phyloP scores from a whole-genome alignment of 768 basidiomycete genomes.

The Hygrocybe punicea region DNA sequence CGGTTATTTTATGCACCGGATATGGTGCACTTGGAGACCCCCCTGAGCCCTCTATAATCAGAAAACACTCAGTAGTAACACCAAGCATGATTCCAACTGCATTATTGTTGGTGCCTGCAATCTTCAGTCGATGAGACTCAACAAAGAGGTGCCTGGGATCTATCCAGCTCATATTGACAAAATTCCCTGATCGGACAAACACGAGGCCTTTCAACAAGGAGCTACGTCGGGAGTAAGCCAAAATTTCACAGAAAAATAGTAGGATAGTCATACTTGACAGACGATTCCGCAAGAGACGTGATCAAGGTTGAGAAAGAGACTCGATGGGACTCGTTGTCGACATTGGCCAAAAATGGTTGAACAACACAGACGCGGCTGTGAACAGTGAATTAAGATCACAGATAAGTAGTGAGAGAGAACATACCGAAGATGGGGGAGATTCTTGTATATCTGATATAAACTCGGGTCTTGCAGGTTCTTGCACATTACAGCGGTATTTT shows the following conservation, averaged over 20 bases:
- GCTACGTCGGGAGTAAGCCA: not conserved
- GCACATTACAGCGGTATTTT: too few species aligned
- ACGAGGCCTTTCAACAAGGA: not conserved
- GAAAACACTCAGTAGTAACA: conserved; percentile 4
- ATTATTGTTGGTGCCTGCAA: conserved; percentile 1
- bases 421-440: not conserved
- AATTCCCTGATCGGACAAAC: not conserved
- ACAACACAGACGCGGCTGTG: not conserved
- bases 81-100: conserved; percentile 9
- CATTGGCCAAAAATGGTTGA: not conserved
- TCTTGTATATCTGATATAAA: not conserved
- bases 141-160: not conserved
- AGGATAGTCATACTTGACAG: not conserved
- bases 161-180: conserved; percentile 5
- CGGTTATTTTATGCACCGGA: conserved; percentile 1
- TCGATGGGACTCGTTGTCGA: not conserved
- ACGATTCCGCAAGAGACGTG: not conserved
- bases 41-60: not conserved
- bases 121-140: not conserved
- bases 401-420: not conserved
- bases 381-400: not conserved
- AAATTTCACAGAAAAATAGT: not conserved
- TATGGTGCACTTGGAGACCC: not conserved
- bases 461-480: too few species aligned
- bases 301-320: not conserved